phyloP scores from a whole-genome alignment of 177 flowering plant genomes.

The Vitis hybrid region DNA sequence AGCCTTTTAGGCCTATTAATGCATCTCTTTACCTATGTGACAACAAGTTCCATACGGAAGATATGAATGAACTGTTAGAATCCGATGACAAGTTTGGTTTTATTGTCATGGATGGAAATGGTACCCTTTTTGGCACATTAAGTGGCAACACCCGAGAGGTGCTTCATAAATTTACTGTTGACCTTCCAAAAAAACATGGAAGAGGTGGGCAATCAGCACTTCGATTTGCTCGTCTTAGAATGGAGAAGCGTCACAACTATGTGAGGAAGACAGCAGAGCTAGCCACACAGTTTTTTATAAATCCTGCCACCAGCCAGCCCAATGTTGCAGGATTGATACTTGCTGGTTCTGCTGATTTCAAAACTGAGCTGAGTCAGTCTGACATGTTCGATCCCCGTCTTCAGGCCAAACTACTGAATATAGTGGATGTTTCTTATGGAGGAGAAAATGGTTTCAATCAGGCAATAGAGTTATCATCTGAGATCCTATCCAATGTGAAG shows the following conservation, averaged over 20 bases:
- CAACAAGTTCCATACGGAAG: no score
- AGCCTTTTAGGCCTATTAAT: no score
- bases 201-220: slow-evolving; percentile 62
- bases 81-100: no score
- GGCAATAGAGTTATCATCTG: slow-evolving; percentile 51
- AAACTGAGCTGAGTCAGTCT: slow-evolving; percentile 55
- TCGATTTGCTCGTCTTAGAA: slow-evolving; percentile 55
- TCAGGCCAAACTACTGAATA: slow-evolving; percentile 46
- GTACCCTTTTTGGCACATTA: no score
- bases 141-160: no score
- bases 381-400: slow-evolving; percentile 58
- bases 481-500: slow-evolving; percentile 48
- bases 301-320: slow-evolving; percentile 56
- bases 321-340: slow-evolving; percentile 53
- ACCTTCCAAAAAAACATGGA: slow-evolving; percentile 56
- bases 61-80: no score
- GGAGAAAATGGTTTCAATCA: slow-evolving; percentile 56
- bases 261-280: slow-evolving; percentile 59
- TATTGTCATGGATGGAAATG: no score
- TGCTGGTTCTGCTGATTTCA: slow-evolving; percentile 59
- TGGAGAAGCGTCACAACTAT: slow-evolving; percentile 59
- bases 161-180: slow-evolving; percentile 39
- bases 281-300: slow-evolving; percentile 52
- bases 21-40: no score
- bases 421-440: slow-evolving; percentile 55